Base-by-base conservation (phyloP, 192 early-diverging fungal genomes). In the Coemansia aciculifera region DNA sequence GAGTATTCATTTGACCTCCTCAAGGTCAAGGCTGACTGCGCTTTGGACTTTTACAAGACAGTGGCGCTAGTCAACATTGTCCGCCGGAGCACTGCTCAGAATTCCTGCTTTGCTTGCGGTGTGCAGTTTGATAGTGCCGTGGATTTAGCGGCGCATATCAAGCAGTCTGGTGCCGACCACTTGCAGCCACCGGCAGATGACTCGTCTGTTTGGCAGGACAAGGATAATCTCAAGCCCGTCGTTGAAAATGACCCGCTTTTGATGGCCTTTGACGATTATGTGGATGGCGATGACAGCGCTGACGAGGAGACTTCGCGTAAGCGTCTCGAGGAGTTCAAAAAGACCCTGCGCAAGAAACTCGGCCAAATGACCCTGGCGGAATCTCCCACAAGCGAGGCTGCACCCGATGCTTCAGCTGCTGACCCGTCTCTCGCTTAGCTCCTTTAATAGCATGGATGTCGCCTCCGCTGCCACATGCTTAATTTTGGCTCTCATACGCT, bases 1-100 rank as follows among this genome's bases (percentile, higher is more conserved):
- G 74, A 70, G 9, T 95, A 93, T 72, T 76, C 71, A n/a, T 96
- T 98, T 75, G 90, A 95, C 75, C 74, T 98, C 36, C 72, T 77
- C 10, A 49, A 66, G 19, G 84, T 93, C 23, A 79, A 86, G 65
- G 62, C 73, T 27, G 56, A 72, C 7, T 56, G 70, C 69, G 86
- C 62, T 15, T 84, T 95, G 34, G 90, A 94, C 71, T 94, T 98
- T 64, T 95, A 98, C 85, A 81, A 84, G 63, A 90, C 90, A 5
- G 89, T 98, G 40, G 71, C 81, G 5, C 78, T 96, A 63, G 90
- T 98, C 84, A 98, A 98, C 75, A 92, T 87, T 61, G 88, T 96
- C 64, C 89, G 96, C 32, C 82, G 83, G 9, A 86, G 86, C 67
- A 86, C 93, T 3, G 86, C 86, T 24, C 65, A 77, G 3, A 78